Evolutionary conservation across 306 rosid species (phyloP), one percentile per base, ranked within the genome.

Genomic region (Vigna hirtella): DNA sequence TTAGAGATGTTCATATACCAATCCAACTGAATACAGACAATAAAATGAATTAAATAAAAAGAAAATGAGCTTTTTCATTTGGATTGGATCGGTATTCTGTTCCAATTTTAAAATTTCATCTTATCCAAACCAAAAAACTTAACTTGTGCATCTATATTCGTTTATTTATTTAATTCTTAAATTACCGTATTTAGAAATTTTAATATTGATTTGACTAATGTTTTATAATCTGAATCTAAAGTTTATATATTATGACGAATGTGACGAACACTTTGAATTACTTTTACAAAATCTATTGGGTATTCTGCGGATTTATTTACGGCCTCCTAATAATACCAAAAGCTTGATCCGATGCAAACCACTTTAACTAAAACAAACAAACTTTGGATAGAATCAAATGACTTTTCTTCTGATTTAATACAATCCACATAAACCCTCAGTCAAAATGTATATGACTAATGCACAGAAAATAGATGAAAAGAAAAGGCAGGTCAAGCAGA

Each of bases 91-190:
- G 1, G 1, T 62, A 15, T 62, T 62, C n/a, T 34, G 26, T 32
- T 62, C 47, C 3, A 62, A 34, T 34, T 62, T 62, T 16, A 62
- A 32, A 34, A 15, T 7, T 32, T 1, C 13, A 61, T 61, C 42
- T 61, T 5, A 61, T 61, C 66, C 66, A 61, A 61, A 30, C 43
- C 18, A 61, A 61, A 61, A 62, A 62, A 34, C 20, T 7, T 12
- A 32, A 16, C 9, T 34, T 63, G 24, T 63, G 45, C 6, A 1
- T 15, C 24, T 8, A 32, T 14, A 7, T 63, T 34, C 5, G 17
- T 34, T 32, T 34, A 16, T 16, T 63, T 32, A 15, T 58, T 12
- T 11, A 15, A 58, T 5, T 6, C 16, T 32, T 32, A 15, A 63
- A 63, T 34, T 34, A 63, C 26, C 13, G 9, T 7, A 34, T 63